A percentile compares a stretch with the other conserved stretches of the same genome.
phyloP scores from a whole-genome alignment of 768 basidiomycete genomes.

The Lyophyllum shimeji region DNA sequence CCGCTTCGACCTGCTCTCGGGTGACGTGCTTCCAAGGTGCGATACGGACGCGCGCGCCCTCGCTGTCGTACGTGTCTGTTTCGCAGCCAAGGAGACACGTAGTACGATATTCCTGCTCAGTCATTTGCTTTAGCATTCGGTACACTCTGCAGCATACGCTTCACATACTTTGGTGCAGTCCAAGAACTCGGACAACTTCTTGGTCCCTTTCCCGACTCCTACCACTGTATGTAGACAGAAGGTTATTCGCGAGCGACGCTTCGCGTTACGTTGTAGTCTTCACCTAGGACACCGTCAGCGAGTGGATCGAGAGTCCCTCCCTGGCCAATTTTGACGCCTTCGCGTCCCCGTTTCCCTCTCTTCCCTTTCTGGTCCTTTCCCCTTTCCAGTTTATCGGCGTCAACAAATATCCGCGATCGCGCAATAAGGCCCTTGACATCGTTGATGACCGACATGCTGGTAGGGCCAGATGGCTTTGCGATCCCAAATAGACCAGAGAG shows the following conservation, averaged over 20 bases:
- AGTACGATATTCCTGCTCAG: slow-evolving; percentile 79
- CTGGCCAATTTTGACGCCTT: slow-evolving; percentile 80
- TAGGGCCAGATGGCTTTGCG: slow-evolving; percentile 88
- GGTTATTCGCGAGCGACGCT: slow-evolving; percentile 4
- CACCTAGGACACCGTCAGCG: slow-evolving; percentile 94
- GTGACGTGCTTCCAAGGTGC: slow-evolving; percentile 88
- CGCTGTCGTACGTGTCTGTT: slow-evolving; percentile 92
- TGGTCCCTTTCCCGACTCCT: slow-evolving; percentile 88
- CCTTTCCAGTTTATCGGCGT: slow-evolving; percentile 54
- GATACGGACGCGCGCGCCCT: slow-evolving; percentile 76
- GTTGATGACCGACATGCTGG: slow-evolving; percentile 90
- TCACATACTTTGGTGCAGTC: slow-evolving; percentile 79
- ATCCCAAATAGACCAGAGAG: slow-evolving; percentile 85
- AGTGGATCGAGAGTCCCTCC: slow-evolving; percentile 96
- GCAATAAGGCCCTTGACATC: slow-evolving; percentile 78
- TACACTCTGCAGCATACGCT: neutral
- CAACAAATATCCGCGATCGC: slow-evolving; percentile 78
- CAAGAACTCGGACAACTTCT: slow-evolving; percentile 78
- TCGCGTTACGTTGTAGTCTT: neutral
- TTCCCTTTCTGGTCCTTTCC: slow-evolving; percentile 46
- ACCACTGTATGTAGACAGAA: slow-evolving; percentile 54
- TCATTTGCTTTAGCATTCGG: neutral
- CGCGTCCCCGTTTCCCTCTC: slow-evolving; percentile 44
- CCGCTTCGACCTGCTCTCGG: slow-evolving; percentile 65
- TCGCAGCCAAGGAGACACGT: slow-evolving; percentile 92